Conservation (phyloP, 306 rosid species). For the Trifolium subterraneum region DNA sequence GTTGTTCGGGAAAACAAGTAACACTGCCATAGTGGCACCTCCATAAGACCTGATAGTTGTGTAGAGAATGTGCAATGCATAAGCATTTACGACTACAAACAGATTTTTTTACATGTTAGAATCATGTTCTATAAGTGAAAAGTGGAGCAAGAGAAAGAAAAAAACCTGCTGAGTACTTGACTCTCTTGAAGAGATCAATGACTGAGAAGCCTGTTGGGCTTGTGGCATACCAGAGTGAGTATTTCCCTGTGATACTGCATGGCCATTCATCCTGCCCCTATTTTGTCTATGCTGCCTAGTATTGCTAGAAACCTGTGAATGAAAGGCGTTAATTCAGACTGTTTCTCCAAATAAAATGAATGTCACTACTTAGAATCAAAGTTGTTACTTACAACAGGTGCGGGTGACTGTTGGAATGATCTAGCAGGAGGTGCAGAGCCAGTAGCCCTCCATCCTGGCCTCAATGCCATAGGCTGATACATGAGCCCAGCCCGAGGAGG, state of each 20-base stretch:
- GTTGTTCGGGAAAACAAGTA: constrained; percentile 27
- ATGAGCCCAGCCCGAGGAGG: constrained; percentile 64
- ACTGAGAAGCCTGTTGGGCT: constrained; percentile 55
- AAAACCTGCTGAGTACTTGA: constrained; percentile 70
- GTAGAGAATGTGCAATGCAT: constrained; percentile 28
- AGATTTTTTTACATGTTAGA: constrained; percentile 23
- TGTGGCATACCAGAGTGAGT: constrained; percentile 49
- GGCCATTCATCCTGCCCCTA: constrained; percentile 77
- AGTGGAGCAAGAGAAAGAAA: neutral
- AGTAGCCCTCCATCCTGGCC: constrained; percentile 75
- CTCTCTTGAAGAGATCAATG: constrained; percentile 53
- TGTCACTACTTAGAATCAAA: constrained; percentile 22
- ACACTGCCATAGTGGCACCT: constrained; percentile 9
- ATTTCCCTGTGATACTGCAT: constrained; percentile 56
- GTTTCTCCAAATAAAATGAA: constrained; percentile 32
- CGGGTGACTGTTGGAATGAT: constrained; percentile 64
- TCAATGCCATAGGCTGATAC: constrained; percentile 67
- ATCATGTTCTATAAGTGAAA: constrained; percentile 18
- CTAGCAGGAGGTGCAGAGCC: constrained; percentile 63
- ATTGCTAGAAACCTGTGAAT: constrained; percentile 61
- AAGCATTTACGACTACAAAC: constrained; percentile 19
- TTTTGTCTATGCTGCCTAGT: constrained; percentile 71
- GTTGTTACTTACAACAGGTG: constrained; percentile 60
- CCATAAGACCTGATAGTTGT: constrained; percentile 22
- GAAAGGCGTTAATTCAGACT: constrained; percentile 22